Conservation (phyloP, 805 yeast genomes). For the Candida adriatica region DNA sequence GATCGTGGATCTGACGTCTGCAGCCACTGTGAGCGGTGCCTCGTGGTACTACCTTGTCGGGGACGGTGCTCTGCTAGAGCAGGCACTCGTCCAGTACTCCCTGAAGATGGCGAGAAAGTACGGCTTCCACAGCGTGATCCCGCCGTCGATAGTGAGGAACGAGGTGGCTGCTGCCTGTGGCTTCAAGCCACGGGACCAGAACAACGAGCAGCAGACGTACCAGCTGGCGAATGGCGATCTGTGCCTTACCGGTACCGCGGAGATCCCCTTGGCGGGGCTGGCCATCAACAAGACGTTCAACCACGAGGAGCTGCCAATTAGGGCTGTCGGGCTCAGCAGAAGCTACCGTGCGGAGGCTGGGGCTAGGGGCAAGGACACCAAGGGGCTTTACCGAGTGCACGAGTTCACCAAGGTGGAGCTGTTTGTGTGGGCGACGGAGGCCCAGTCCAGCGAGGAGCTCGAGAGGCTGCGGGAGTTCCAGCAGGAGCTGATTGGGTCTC, state of each 20-base stretch:
- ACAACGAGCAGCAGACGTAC: conserved; percentile 81
- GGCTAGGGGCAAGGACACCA: conserved; percentile 87
- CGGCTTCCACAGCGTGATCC: conserved; percentile 67
- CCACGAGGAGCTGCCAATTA: conserved; percentile 41
- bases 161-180: conserved; percentile 88
- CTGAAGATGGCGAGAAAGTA: conserved; percentile 53
- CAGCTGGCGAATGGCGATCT: conserved; percentile 45
- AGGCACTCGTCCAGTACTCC: conserved; percentile 80
- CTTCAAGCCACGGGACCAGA: conserved; percentile 85
- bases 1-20: conserved; percentile 62
- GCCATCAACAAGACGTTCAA: conserved; percentile 46
- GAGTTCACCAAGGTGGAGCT: conserved; percentile 94
- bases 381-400: conserved; percentile 90
- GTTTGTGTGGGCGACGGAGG: conserved; percentile 60
- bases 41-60: conserved; percentile 84
- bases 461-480: conserved; percentile 62
- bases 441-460: conserved; percentile 42
- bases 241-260: conserved; percentile 91
- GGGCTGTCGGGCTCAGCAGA: conserved; percentile 74
- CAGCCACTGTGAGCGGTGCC: conserved; percentile 67
- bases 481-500: conserved; percentile 47
- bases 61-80: conserved; percentile 84
- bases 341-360: conserved; percentile 97
- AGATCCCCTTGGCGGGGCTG: conserved; percentile 84
- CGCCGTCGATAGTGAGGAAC: conserved; percentile 80